These are phyloP conservation scores for Schwanniomyces etchellsii DNA, from an alignment of 1,139 yeast genomes.

Conservation along the genomic window DNA sequence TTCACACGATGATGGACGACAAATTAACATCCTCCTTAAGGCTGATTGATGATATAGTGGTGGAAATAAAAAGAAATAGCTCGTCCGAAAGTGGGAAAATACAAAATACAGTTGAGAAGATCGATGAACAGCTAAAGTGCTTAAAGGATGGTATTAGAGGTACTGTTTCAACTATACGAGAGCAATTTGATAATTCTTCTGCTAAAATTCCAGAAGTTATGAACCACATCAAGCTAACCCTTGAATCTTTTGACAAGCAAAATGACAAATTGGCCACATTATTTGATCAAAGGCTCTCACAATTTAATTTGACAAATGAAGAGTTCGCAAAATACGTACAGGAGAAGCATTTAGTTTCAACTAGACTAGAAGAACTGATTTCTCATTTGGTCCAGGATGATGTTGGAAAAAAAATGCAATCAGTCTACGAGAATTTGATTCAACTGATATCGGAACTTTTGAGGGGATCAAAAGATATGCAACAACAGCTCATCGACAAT, in stretches of 20 bases:
- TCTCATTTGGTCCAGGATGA: no score
- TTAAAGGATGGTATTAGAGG: conserved; percentile 2
- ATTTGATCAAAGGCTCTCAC: conserved; percentile 8
- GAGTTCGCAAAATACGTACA: conserved; percentile 12
- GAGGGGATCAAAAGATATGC: not conserved
- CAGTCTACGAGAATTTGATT: not conserved
- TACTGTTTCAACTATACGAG: conserved; percentile 3
- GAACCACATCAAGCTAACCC: conserved; percentile 3
- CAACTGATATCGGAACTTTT: not conserved
- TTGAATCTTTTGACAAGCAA: conserved; percentile 1
- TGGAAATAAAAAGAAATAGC: conserved; percentile 1
- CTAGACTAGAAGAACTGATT: conserved; percentile 2
- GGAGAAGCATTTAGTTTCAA: conserved; percentile 9
- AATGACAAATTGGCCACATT: conserved; percentile 2
- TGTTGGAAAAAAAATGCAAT: not conserved
- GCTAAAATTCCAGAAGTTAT: conserved; percentile 4
- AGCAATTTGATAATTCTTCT: conserved; percentile 3
- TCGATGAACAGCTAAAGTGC: conserved; percentile 3
- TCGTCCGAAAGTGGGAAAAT: conserved; percentile 2
- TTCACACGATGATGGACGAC: conserved; percentile 7
- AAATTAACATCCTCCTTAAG: conserved; percentile 5
- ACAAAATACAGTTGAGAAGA: not conserved
- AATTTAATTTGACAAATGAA: conserved; percentile 10
- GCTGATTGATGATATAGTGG: conserved; percentile 4
- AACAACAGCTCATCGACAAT: not conserved